Percentiles rank a stretch among this genome's conserved stretches.
Evolutionary conservation across 2,329 filamentous ascomycete species (phyloP).

Genomic region (Cordyceps tenuipes): DNA sequence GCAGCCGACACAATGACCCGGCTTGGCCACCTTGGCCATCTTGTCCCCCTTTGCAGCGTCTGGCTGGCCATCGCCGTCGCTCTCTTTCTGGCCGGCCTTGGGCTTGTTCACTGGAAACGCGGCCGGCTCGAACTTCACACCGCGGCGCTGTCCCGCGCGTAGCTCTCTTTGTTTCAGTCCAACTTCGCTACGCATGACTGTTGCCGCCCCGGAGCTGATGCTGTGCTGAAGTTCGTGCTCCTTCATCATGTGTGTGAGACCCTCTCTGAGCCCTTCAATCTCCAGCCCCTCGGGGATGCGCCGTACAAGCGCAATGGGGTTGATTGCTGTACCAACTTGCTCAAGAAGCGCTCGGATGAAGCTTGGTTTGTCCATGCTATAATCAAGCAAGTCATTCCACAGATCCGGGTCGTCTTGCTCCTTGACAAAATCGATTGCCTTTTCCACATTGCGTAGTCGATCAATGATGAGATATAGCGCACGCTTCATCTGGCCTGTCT

Average conservation of each 20-base stretch:
- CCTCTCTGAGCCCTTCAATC: constrained; percentile 82
- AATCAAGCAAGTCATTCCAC: constrained; percentile 90
- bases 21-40: constrained; percentile 25
- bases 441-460: constrained; percentile 80
- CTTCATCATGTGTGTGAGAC: constrained; percentile 81
- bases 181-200: constrained; percentile 81
- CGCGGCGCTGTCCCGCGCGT: constrained; percentile 69
- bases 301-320: constrained; percentile 82
- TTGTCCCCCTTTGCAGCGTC: constrained; percentile 15
- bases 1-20: constrained; percentile 54
- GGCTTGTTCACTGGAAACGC: constrained; percentile 36
- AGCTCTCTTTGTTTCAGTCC: constrained; percentile 73
- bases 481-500: constrained; percentile 87
- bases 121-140: constrained; percentile 71
- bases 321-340: constrained; percentile 87
- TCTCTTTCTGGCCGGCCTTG: constrained; percentile 26
- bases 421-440: constrained; percentile 91
- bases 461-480: constrained; percentile 91
- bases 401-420: constrained; percentile 85
- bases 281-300: constrained; percentile 90
- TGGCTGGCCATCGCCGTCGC: constrained; percentile 16
- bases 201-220: constrained; percentile 83
- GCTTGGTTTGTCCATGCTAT: constrained; percentile 93
- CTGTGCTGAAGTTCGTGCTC: constrained; percentile 94
- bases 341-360: constrained; percentile 91